phyloP scores from a whole-genome alignment of 805 yeast species.

The Lachancea dasiensis region DNA sequence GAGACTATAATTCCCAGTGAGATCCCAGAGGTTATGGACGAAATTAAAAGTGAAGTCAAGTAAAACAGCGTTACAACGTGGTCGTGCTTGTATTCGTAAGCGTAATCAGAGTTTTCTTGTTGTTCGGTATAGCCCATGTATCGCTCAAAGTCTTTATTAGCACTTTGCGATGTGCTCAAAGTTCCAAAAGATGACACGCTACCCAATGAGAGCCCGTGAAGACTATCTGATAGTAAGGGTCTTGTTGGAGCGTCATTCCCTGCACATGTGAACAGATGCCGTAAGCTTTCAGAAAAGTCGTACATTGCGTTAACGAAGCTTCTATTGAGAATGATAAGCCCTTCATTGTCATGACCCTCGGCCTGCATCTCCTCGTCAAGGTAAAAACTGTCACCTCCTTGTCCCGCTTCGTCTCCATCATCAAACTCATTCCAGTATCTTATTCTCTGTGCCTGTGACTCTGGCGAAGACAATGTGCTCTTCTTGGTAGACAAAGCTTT shows the following conservation, averaged over 20 bases:
- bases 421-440: constrained; percentile 34
- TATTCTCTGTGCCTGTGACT: constrained; percentile 5
- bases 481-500: background rate
- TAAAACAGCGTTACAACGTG: constrained; percentile 29
- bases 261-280: constrained; percentile 11
- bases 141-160: constrained; percentile 17
- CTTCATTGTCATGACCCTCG: constrained; percentile 14
- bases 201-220: constrained; percentile 5
- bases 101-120: constrained; percentile 22
- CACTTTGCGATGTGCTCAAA: constrained; percentile 5
- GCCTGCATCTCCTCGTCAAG: constrained; percentile 8
- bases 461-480: background rate
- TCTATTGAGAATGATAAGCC: constrained; percentile 23
- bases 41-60: constrained; percentile 20
- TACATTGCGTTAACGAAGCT: constrained; percentile 21
- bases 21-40: constrained; percentile 26
- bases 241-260: background rate
- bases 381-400: constrained; percentile 12
- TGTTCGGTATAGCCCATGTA: constrained; percentile 15
- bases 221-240: constrained; percentile 5
- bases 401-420: constrained; percentile 23
- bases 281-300: constrained; percentile 15
- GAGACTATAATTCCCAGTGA: constrained; percentile 25
- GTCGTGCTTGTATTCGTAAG: constrained; percentile 29
- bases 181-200: constrained; percentile 6